Evolutionary conservation across 805 yeast species (phyloP).

Genomic region (Cyberlindnera xylosilytica): DNA sequence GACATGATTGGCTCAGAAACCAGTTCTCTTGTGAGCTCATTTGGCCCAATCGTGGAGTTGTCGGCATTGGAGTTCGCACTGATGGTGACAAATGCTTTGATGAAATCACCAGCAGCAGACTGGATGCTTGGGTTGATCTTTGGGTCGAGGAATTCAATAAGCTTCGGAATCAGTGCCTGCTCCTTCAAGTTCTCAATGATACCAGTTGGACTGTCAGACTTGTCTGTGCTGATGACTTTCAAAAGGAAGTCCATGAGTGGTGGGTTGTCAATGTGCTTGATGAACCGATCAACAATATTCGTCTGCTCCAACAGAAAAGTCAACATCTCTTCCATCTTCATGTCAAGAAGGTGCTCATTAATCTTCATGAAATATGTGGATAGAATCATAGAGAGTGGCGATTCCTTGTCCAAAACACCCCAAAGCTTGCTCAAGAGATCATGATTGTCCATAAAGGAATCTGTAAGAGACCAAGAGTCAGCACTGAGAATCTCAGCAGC

Average conservation of each 20-base stretch:
- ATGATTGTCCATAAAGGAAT: constrained; percentile 76
- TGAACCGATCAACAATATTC: constrained; percentile 71
- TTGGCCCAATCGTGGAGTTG: constrained; percentile 92
- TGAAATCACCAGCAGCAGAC: constrained; percentile 91
- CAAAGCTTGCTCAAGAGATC: constrained; percentile 69
- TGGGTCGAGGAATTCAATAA: constrained; percentile 70
- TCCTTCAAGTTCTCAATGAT: constrained; percentile 70
- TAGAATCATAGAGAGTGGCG: constrained; percentile 67
- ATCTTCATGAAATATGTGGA: constrained; percentile 91
- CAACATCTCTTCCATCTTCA: constrained; percentile 78
- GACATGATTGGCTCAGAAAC: constrained; percentile 72
- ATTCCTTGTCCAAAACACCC: constrained; percentile 68
- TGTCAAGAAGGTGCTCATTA: constrained; percentile 84
- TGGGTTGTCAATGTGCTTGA: constrained; percentile 87
- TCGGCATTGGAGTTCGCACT: constrained; percentile 90
- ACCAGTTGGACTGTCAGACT: constrained; percentile 85
- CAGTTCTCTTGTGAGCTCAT: constrained; percentile 86
- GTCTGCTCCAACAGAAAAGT: constrained; percentile 66
- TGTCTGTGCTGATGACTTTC: constrained; percentile 89
- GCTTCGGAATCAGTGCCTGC: constrained; percentile 69
- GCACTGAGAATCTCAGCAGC: constrained; percentile 89
- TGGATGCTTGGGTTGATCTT: constrained; percentile 68
- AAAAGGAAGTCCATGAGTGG: constrained; percentile 90
- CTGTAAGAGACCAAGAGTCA: constrained; percentile 92
- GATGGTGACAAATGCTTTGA: constrained; percentile 89